Evolutionary conservation across 2,329 filamentous ascomycete genomes (phyloP).

Genomic region (Ramichloridium luteum): DNA sequence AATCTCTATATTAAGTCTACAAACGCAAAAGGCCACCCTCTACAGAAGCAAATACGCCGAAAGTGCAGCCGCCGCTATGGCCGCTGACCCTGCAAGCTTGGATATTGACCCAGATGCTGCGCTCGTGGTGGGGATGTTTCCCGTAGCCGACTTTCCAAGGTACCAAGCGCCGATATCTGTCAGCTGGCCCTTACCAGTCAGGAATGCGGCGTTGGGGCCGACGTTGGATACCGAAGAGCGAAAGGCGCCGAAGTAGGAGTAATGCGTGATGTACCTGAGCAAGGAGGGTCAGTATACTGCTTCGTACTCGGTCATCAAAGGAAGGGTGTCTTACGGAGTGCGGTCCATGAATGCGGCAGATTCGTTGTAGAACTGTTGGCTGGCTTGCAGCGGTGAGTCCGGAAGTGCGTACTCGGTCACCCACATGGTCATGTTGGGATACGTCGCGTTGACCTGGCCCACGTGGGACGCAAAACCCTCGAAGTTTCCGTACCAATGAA

Average conservation of each 20-base stretch:
- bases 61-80: too few relatives aligned
- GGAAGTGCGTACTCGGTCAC: constrained; percentile 62
- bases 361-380: constrained; percentile 56
- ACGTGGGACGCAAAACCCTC: constrained; percentile 55
- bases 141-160: constrained; percentile 41
- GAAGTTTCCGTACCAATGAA: constrained; percentile 52
- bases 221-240: constrained; percentile 54
- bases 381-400: constrained; percentile 42
- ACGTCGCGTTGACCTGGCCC: constrained; percentile 43
- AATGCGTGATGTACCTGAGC: constrained; percentile 46
- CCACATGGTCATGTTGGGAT: constrained; percentile 50
- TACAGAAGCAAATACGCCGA: too few relatives aligned
- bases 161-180: constrained; percentile 72
- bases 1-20: background rate
- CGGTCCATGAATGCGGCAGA: constrained; percentile 56
- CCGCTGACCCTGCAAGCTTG: constrained; percentile 21
- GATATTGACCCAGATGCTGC: too few relatives aligned
- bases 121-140: constrained; percentile 25
- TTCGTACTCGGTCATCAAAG: constrained; percentile 1
- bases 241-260: constrained; percentile 68
- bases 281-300: constrained; percentile 3
- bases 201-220: constrained; percentile 58
- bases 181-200: constrained; percentile 54
- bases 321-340: constrained; percentile 32
- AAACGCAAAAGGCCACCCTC: background rate